phyloP scores from a whole-genome alignment of 257 asterid species.

The Ehretia macrophylla region DNA sequence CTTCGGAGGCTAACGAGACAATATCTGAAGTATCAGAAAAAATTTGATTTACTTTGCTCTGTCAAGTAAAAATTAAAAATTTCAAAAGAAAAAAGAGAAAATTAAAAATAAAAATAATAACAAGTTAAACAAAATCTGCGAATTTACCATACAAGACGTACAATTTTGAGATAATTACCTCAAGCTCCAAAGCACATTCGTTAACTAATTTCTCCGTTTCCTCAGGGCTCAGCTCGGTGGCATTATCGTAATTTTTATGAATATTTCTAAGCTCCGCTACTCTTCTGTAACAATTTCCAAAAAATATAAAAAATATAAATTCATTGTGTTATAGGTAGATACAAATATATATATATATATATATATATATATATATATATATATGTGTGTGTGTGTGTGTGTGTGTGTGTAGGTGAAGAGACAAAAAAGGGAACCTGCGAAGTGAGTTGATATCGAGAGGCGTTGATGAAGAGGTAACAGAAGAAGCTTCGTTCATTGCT shows the following conservation, averaged over 20 bases:
- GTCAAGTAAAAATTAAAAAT: slow-evolving; percentile 5
- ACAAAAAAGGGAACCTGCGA: slow-evolving; percentile 11
- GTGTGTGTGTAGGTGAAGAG: not conserved
- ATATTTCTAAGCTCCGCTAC: slow-evolving; percentile 51
- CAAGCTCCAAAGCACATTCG: slow-evolving; percentile 37
- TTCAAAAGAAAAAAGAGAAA: not conserved
- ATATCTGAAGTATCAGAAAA: slow-evolving; percentile 37
- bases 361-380: not conserved
- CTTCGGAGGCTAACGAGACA: slow-evolving; percentile 35
- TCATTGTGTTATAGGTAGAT: not conserved
- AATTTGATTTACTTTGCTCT: slow-evolving; percentile 44
- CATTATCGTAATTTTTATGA: slow-evolving; percentile 11
- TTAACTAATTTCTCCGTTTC: slow-evolving; percentile 36
- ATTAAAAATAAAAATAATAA: not conserved
- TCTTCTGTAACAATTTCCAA: slow-evolving; percentile 30
- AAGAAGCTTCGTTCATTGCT: slow-evolving; percentile 5
- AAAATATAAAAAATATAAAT: not conserved
- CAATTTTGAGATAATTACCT: slow-evolving; percentile 28
- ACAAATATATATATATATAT: not conserved
- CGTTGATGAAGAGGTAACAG: slow-evolving; percentile 5
- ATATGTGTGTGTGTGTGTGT: too few species aligned
- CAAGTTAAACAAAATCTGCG: not conserved
- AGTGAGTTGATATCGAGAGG: slow-evolving; percentile 15
- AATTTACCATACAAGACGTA: not conserved
- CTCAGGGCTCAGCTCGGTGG: slow-evolving; percentile 15